A percentile compares a stretch with the other conserved stretches of the same genome.
phyloP scores from a whole-genome alignment of 106 monocot species.

The Vanilla planifolia region DNA sequence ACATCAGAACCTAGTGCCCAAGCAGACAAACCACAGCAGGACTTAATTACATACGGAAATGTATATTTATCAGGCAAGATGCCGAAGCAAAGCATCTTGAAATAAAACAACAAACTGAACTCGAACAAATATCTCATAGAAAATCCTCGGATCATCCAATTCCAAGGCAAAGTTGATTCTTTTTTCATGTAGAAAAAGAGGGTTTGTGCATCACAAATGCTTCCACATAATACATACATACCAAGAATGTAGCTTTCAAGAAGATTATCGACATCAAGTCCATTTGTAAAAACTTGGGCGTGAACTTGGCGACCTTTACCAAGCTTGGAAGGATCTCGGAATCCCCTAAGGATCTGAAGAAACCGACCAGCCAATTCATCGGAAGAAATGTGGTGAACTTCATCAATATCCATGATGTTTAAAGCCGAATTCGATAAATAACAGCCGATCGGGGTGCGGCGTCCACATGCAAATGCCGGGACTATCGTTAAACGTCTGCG shows the following conservation, averaged over 20 bases:
- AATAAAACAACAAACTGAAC: slow-evolving; percentile 60
- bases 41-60: slow-evolving; percentile 67
- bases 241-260: slow-evolving; percentile 37
- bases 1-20: slow-evolving; percentile 40
- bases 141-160: slow-evolving; percentile 82
- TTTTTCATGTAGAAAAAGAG: slow-evolving; percentile 48
- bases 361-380: slow-evolving; percentile 7
- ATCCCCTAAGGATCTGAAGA: slow-evolving; percentile 16
- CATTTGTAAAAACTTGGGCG: slow-evolving; percentile 36
- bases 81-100: slow-evolving; percentile 67
- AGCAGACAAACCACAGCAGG: slow-evolving; percentile 46
- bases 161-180: slow-evolving; percentile 44
- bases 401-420: neutral
- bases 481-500: neutral
- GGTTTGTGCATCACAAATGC: slow-evolving; percentile 48
- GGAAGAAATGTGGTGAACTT: neutral
- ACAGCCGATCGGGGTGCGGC: neutral
- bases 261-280: slow-evolving; percentile 7
- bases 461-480: neutral
- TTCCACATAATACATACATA: slow-evolving; percentile 63
- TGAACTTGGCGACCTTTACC: slow-evolving; percentile 42
- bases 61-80: slow-evolving; percentile 63
- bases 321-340: slow-evolving; percentile 23
- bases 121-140: slow-evolving; percentile 37
- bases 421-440: slow-evolving; percentile 4